A percentile compares a stretch with the other conserved stretches of the same genome.
Evolutionary conservation across 129 eudicot species (phyloP).

Genomic region (Erigeron canadensis): DNA sequence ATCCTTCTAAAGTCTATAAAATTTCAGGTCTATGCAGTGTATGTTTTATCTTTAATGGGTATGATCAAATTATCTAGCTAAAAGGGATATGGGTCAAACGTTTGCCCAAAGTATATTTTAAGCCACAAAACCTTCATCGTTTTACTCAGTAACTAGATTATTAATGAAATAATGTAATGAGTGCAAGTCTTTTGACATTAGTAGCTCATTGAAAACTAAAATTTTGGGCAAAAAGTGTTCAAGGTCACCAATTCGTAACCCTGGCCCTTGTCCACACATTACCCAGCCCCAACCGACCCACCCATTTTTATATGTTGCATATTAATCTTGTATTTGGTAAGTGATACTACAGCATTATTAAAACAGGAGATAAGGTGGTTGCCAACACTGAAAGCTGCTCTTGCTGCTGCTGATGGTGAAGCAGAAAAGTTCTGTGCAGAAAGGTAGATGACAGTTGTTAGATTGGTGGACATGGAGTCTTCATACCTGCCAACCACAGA

Average conservation of each 20-base stretch:
- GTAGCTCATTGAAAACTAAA: no score
- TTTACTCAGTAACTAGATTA: no score
- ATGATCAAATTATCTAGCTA: no score
- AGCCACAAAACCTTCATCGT: no score
- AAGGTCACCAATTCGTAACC: neutral
- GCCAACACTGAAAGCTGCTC: constrained; percentile 51
- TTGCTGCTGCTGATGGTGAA: constrained; percentile 51
- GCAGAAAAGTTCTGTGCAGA: constrained; percentile 65
- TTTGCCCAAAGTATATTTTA: no score
- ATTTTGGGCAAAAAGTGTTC: neutral
- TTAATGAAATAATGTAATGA: no score
- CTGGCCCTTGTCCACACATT: neutral
- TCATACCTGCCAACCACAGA: constrained; percentile 36
- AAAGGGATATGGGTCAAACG: no score
- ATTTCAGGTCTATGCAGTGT: no score
- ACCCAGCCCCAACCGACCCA: neutral
- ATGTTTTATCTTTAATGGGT: no score
- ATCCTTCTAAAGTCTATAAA: no score
- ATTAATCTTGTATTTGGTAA: neutral
- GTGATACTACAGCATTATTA: neutral
- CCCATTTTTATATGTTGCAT: neutral
- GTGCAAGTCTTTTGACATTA: no score
- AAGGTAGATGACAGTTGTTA: constrained; percentile 52
- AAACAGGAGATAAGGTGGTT: constrained; percentile 57
- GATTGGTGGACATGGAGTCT: constrained; percentile 70